Percentiles rank a stretch among this genome's conserved stretches.
phyloP scores from a whole-genome alignment of 345 rosid species.

The Eucalyptus regnans region DNA sequence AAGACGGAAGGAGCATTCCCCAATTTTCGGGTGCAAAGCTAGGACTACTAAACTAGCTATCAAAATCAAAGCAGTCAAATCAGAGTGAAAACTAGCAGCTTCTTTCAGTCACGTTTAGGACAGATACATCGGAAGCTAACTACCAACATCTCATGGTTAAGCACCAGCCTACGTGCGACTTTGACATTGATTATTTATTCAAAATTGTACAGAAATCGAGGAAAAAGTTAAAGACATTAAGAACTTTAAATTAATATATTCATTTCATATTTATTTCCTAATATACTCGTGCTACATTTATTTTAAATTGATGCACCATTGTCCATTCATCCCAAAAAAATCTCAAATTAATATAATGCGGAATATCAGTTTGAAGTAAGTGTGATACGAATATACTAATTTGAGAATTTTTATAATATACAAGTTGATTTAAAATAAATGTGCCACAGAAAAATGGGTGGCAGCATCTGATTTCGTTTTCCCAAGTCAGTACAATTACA shows the following conservation, averaged over 20 bases:
- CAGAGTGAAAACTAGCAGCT: not conserved
- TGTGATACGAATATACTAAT: accelerated
- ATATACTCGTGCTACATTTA: accelerated
- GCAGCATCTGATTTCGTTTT: too few relatives aligned
- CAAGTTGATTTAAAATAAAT: too few relatives aligned
- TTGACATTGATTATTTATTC: not conserved
- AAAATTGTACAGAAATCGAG: not conserved
- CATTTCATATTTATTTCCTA: too few relatives aligned
- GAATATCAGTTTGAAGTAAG: not conserved
- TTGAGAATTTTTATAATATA: not conserved
- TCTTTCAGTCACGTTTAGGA: not conserved
- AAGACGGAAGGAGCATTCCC: not conserved
- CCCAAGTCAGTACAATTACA: not conserved
- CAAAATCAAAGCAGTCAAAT: not conserved
- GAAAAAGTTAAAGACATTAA: not conserved
- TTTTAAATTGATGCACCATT: not conserved
- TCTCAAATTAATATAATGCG: not conserved
- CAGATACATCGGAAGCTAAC: not conserved
- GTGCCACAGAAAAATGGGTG: not conserved
- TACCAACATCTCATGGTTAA: not conserved
- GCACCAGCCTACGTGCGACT: not conserved
- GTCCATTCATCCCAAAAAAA: not conserved
- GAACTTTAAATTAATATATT: not conserved
- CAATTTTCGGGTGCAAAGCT: not conserved
- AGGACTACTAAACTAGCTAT: not conserved